phyloP scores from a whole-genome alignment of 805 yeast species.

The Saturnispora silvae region DNA sequence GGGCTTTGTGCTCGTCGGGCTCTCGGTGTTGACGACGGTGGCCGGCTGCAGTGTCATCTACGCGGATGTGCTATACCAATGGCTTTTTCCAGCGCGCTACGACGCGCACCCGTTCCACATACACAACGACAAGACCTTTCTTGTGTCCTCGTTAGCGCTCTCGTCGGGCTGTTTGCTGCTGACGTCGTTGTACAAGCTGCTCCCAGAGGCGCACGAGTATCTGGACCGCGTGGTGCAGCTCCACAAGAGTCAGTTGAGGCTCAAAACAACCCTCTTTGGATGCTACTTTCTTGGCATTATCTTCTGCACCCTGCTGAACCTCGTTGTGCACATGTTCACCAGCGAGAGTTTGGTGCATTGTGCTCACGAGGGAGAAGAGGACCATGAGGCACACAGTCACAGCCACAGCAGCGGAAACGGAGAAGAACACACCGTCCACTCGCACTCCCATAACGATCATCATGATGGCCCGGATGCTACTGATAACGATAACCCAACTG shows the following conservation, averaged over 20 bases:
- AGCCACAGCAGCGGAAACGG: conserved; percentile 5
- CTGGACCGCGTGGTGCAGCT: conserved; percentile 25
- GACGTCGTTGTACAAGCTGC: conserved; percentile 63
- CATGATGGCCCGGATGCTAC: not conserved
- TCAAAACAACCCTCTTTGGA: conserved; percentile 36
- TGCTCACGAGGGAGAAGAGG: conserved; percentile 43
- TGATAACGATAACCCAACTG: not conserved
- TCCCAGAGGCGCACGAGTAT: conserved; percentile 57
- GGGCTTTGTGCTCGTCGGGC: conserved; percentile 56
- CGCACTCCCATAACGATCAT: conserved; percentile 5
- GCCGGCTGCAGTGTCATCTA: conserved; percentile 61
- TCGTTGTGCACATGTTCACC: conserved; percentile 59
- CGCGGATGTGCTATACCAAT: conserved; percentile 42
- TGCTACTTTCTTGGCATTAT: conserved; percentile 42
- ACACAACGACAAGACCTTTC: conserved; percentile 48
- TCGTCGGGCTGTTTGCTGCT: conserved; percentile 76
- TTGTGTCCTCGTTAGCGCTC: conserved; percentile 65
- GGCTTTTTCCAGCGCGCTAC: conserved; percentile 33
- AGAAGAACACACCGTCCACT: conserved; percentile 6
- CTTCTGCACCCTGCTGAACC: conserved; percentile 50
- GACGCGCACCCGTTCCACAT: conserved; percentile 38
- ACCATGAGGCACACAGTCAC: conserved; percentile 11
- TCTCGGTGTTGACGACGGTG: conserved; percentile 62
- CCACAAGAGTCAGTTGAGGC: conserved; percentile 15
- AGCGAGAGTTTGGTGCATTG: conserved; percentile 82